Conservation (phyloP, 1,284 basidiomycete species). For the Cutaneotrichosporon sp. region DNA sequence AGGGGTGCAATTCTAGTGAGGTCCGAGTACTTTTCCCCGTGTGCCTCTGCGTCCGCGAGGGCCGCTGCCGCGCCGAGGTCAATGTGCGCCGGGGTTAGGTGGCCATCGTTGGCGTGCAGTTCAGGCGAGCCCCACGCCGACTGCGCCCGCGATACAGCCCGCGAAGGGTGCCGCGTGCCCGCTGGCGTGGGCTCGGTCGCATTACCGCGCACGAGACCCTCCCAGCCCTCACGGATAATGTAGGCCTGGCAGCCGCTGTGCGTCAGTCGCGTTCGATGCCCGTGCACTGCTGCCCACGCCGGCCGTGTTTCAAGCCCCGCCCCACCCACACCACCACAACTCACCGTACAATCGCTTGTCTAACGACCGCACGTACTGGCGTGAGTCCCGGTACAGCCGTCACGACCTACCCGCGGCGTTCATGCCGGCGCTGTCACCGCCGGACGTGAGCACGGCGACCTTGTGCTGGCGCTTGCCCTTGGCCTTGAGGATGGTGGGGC, state of each 20-base stretch:
- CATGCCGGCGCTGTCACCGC: constrained; percentile 96
- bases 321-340: constrained; percentile 36
- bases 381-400: constrained; percentile 1
- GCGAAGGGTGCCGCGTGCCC: constrained; percentile 19
- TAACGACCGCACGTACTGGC: constrained; percentile 76
- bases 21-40: constrained; percentile 20
- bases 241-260: constrained; percentile 82
- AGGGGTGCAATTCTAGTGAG: constrained; percentile 32
- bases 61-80: constrained; percentile 16
- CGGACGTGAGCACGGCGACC: constrained; percentile 90
- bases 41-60: background rate
- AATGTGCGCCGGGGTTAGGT: constrained; percentile 6
- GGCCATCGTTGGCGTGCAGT: constrained; percentile 26
- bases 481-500: background rate
- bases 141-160: constrained; percentile 27
- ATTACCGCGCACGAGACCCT: constrained; percentile 70
- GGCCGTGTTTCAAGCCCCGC: no score
- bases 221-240: constrained; percentile 95
- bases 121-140: constrained; percentile 28
- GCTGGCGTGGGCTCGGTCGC: constrained; percentile 36
- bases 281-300: no score
- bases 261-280: no score
- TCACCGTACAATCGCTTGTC: constrained; percentile 80
- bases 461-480: constrained; percentile 24
- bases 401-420: constrained; percentile 63